Base-by-base conservation (phyloP, 148 eudicot species). In the Vaccinium corymbosum region DNA sequence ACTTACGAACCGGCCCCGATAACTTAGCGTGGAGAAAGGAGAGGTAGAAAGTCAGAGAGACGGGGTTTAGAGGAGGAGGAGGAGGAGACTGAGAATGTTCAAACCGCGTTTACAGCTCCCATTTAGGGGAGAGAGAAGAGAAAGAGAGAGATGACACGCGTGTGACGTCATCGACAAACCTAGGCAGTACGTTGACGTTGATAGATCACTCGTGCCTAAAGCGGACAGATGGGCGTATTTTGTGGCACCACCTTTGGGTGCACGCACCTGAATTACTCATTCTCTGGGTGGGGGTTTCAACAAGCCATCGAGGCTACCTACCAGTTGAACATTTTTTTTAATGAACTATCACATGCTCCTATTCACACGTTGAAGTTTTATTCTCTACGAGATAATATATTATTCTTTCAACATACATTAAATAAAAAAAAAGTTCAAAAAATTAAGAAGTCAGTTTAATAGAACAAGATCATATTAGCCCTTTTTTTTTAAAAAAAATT, bases 41-140 rank as follows among this genome's bases (percentile, higher is more conserved):
- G 8, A 68, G 25, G 48, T 27, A 81, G 52, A 68, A 52, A 72
- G 78, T 82, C 78, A 20, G n/a, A 82, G 78, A 32, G 46, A 4
- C 46, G 46, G 10, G 20, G 38, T 0, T 9, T 0, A 10, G 13
- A 51, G 53, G 53, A 25, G 13, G 72, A 25, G 13, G 72, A 25
- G 76, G 46, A 72, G 77, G 35, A 46, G 83, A 57, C 86, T 78
- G 46, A 38, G 86, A 80, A 80, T 71, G 79, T 84, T 84, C 86
- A 79, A 84, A 71, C 50, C 86, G 86, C 86, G 86, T 84, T 84
- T 25, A 12, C 29, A 71, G 19, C 70, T 53, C 46, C 84, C 64
- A 51, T 1, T 62, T 70, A 70, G 27, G 17, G 85, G 55, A 35
- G 74, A 61, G 57, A 83, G 14, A 80, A 8, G 55, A 35, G 74